Evolutionary conservation across 805 yeast species (phyloP).

Genomic region (Teunomyces cretensis): DNA sequence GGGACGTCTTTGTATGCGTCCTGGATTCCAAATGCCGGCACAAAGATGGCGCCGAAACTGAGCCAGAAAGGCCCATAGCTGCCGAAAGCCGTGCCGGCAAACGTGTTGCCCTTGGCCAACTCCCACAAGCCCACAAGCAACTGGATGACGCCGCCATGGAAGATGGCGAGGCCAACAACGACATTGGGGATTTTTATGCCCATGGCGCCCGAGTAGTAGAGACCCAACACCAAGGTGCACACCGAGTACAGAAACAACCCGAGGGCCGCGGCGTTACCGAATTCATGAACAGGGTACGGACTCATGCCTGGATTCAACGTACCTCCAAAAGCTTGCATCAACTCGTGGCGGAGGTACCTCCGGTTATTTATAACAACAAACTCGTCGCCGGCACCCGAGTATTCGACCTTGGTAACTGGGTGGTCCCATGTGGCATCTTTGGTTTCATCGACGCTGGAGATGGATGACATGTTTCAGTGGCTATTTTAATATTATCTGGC

Average conservation of each 20-base stretch:
- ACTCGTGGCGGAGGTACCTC: conserved; percentile 52
- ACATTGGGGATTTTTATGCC: conserved; percentile 44
- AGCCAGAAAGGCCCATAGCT: conserved; percentile 60
- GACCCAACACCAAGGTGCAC: conserved; percentile 48
- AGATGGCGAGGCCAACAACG: conserved; percentile 46
- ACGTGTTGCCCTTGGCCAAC: conserved; percentile 50
- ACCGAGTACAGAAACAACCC: conserved; percentile 52
- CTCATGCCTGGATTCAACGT: conserved; percentile 47
- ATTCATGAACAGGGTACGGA: conserved; percentile 45
- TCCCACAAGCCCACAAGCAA: conserved; percentile 54
- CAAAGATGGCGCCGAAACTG: conserved; percentile 46
- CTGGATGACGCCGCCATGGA: conserved; percentile 52
- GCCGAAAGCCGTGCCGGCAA: conserved; percentile 53
- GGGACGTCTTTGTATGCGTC: conserved; percentile 44
- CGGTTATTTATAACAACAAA: conserved; percentile 42
- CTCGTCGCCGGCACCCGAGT: conserved; percentile 38
- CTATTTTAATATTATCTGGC: neutral
- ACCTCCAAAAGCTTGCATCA: conserved; percentile 66
- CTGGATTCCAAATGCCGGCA: conserved; percentile 56
- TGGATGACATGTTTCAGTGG: conserved; percentile 1
- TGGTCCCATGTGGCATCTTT: neutral
- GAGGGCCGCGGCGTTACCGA: conserved; percentile 53
- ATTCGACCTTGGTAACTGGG: conserved; percentile 7
- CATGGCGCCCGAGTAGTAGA: conserved; percentile 46
- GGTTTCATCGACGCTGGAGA: neutral